Evolutionary conservation across 177 flowering plant species (phyloP), one percentile per base, ranked within the genome.

Genomic region (Telopea speciosissima): DNA sequence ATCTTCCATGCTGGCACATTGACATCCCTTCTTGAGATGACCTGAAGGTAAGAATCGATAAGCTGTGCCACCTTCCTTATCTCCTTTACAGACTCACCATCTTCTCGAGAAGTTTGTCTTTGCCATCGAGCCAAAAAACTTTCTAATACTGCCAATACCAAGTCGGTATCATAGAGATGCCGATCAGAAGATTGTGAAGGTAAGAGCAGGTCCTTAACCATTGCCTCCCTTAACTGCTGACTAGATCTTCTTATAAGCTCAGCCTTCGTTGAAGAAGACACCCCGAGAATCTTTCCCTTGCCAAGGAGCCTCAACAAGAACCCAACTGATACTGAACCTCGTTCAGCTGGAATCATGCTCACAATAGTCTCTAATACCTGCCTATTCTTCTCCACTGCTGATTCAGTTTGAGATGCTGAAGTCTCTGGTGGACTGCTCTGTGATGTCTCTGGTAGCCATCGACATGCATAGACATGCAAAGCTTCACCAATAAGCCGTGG

Each of bases 401-500:
- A 81, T 52, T 75, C 78, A 24, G 76, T 65, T 71, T 73, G 81
- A 65, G 82, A 70, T 16, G 68, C 68, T 33, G 87, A 80, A 77
- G 75, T 74, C 71, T 80, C 84, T 58, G 54, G 40, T 26, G 78
- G 66, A 61, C 65, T 68, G 40, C 61, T 63, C 58, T 70, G 79
- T 61, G 80, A 73, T 24, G 79, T 73, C 73, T 82, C 80, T 0
- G 88, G 94, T 67, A 92, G 79, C 90, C 91, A 85, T 44, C 86
- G 85, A 54, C 79, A 80, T 70, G 97, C 91, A 76, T 91, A 93
- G 25, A 93, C 97, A 59, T 93, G 97, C 71, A 91, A 73, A 3
- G 97, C 98, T 78, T 93, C 97, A 11, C 98, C 98, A 19, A 90
- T 87, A 24, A 94, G 90, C 75, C 84, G 87, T 8, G 89, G 80